A percentile compares a stretch with the other conserved stretches of the same genome.
Evolutionary conservation across 495 filamentous ascomycete species (phyloP).

Genomic region (Platismatia glauca): DNA sequence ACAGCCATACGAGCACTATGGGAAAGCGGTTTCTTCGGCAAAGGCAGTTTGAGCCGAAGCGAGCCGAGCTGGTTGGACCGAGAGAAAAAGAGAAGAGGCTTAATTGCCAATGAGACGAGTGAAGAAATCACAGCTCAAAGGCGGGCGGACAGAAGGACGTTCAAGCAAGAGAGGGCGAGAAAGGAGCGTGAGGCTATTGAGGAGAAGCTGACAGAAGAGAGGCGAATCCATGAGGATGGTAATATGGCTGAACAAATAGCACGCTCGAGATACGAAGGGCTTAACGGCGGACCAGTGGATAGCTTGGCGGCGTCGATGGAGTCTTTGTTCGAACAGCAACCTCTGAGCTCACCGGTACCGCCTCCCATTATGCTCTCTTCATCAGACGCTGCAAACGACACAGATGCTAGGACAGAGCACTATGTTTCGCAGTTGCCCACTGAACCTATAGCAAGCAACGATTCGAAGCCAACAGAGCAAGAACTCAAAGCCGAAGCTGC

Average conservation of each 20-base stretch:
- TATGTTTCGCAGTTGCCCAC: not conserved
- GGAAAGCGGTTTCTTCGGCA: slow-evolving; percentile 95
- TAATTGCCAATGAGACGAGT: slow-evolving; percentile 53
- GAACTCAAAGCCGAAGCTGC: slow-evolving; percentile 21
- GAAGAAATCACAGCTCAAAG: slow-evolving; percentile 71
- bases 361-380: not conserved
- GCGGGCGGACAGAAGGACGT: slow-evolving; percentile 67
- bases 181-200: slow-evolving; percentile 74
- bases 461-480: not conserved
- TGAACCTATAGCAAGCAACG: not conserved
- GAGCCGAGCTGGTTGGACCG: slow-evolving; percentile 87
- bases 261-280: slow-evolving; percentile 6
- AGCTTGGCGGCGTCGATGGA: slow-evolving; percentile 9
- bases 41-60: slow-evolving; percentile 83
- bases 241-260: not conserved
- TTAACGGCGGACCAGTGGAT: slow-evolving; percentile 9
- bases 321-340: slow-evolving; percentile 6
- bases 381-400: not conserved
- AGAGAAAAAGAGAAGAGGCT: slow-evolving; percentile 62
- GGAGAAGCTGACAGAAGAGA: slow-evolving; percentile 54
- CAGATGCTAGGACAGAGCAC: not conserved
- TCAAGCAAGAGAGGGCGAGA: slow-evolving; percentile 85
- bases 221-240: not conserved
- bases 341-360: not conserved
- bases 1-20: slow-evolving; percentile 70